phyloP scores from a whole-genome alignment of 2,329 filamentous ascomycete species.

The Sarocladium brachiariae region DNA sequence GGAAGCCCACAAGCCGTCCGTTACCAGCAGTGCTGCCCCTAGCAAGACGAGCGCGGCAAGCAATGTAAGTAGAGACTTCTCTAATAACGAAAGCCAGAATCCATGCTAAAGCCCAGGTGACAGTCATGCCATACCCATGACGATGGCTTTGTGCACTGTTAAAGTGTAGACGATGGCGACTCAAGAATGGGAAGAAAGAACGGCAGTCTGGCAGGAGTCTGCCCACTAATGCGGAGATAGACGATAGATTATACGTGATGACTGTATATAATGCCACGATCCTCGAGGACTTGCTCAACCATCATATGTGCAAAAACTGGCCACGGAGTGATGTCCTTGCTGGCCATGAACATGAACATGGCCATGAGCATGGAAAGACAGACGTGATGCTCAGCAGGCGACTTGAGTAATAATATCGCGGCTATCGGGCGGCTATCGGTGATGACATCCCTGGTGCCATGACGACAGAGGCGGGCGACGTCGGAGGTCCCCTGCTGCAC shows the following conservation, averaged over 20 bases:
- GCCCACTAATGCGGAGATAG: too few species aligned
- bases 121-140: slow-evolving; percentile 43
- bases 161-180: not conserved
- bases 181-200: too few species aligned
- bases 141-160: slow-evolving; percentile 32
- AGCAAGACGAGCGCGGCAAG: slow-evolving; percentile 32
- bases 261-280: too few species aligned
- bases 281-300: too few species aligned
- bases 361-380: too few species aligned
- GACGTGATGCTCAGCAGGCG: not conserved
- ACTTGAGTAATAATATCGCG: slow-evolving; percentile 11
- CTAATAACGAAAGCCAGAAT: not conserved
- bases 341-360: not conserved
- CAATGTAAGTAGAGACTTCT: slow-evolving; percentile 28
- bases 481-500: not conserved
- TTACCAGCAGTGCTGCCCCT: slow-evolving; percentile 12
- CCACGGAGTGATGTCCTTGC: too few species aligned
- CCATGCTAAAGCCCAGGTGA: slow-evolving; percentile 47
- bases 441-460: not conserved
- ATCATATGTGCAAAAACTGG: too few species aligned
- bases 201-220: too few species aligned
- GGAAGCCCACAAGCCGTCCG: slow-evolving; percentile 10
- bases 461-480: not conserved
- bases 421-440: slow-evolving; percentile 13
- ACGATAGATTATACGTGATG: too few species aligned